phyloP scores from a whole-genome alignment of 2,329 filamentous ascomycete species.

The Aspergillus intermedius region DNA sequence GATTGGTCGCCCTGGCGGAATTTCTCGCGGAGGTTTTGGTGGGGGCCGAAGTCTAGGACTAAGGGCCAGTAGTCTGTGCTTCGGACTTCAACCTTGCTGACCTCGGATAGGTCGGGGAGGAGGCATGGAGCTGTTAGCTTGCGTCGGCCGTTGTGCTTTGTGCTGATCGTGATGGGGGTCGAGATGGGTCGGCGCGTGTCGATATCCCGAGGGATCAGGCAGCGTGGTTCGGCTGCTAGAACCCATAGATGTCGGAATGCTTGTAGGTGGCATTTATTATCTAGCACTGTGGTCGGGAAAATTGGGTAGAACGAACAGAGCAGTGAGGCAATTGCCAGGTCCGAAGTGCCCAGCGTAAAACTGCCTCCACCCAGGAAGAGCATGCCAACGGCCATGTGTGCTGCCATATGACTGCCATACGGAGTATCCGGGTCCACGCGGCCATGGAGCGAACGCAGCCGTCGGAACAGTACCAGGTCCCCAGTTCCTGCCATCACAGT shows the following conservation, averaged over 20 bases:
- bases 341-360: conserved; percentile 81
- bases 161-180: conserved; percentile 61
- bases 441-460: conserved; percentile 80
- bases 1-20: conserved; percentile 63
- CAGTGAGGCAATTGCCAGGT: conserved; percentile 77
- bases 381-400: conserved; percentile 83
- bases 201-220: conserved; percentile 79
- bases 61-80: conserved; percentile 71
- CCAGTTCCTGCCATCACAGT: conserved; percentile 96
- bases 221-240: conserved; percentile 80
- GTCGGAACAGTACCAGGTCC: conserved; percentile 75
- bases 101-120: conserved; percentile 40
- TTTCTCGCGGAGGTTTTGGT: conserved; percentile 55
- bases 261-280: conserved; percentile 91
- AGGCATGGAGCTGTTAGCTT: conserved; percentile 50
- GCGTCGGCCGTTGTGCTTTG: conserved; percentile 39
- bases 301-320: conserved; percentile 91
- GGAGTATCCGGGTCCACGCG: conserved; percentile 75
- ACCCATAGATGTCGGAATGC: conserved; percentile 98
- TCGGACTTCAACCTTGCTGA: conserved; percentile 32
- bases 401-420: conserved; percentile 88
- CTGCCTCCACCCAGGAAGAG: conserved; percentile 91
- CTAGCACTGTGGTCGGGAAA: conserved; percentile 80
- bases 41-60: conserved; percentile 63
- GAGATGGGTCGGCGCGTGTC: conserved; percentile 74